Conservation (phyloP, 192 early-diverging fungal species). For the Kickxella alabastrina region DNA sequence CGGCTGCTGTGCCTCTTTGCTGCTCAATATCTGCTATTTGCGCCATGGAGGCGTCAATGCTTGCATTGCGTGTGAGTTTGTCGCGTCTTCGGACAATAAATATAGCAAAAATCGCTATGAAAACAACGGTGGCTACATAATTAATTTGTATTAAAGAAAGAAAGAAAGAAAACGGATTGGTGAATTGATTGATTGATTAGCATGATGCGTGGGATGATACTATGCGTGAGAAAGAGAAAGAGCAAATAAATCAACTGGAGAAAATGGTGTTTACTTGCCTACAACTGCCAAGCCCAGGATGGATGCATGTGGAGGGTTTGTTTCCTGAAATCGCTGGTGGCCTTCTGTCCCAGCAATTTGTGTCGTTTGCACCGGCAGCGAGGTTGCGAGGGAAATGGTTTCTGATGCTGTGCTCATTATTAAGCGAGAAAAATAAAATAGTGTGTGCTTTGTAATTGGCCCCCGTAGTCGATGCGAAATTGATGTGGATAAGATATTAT, state of each 20-base stretch:
- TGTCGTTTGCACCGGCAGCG: neutral
- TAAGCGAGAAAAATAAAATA: neutral
- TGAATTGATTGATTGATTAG: too few species aligned
- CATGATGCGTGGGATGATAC: too few species aligned
- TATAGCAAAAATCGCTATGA: constrained; percentile 3
- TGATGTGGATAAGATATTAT: too few species aligned
- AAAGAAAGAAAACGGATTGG: neutral
- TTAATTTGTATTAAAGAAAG: too few species aligned
- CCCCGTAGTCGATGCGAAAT: too few species aligned
- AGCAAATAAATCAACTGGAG: too few species aligned
- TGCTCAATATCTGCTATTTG: constrained; percentile 8
- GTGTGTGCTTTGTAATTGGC: too few species aligned
- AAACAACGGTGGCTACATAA: constrained; percentile 5
- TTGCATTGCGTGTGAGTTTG: neutral
- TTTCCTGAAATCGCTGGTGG: neutral
- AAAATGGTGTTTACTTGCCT: constrained; percentile 3
- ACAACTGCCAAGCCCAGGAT: constrained; percentile 21
- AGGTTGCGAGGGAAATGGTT: neutral
- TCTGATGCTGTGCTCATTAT: neutral
- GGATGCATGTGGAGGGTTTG: constrained; percentile 12
- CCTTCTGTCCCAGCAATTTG: neutral
- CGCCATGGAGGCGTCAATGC: neutral
- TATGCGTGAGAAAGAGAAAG: too few species aligned
- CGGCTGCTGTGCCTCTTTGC: neutral
- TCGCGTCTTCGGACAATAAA: constrained; percentile 11